A percentile compares a stretch with the other conserved stretches of the same genome.
These are phyloP conservation scores for Neonectria neomacrospora DNA, from an alignment of 2,329 filamentous ascomycete genomes.

Conservation along the genomic window DNA sequence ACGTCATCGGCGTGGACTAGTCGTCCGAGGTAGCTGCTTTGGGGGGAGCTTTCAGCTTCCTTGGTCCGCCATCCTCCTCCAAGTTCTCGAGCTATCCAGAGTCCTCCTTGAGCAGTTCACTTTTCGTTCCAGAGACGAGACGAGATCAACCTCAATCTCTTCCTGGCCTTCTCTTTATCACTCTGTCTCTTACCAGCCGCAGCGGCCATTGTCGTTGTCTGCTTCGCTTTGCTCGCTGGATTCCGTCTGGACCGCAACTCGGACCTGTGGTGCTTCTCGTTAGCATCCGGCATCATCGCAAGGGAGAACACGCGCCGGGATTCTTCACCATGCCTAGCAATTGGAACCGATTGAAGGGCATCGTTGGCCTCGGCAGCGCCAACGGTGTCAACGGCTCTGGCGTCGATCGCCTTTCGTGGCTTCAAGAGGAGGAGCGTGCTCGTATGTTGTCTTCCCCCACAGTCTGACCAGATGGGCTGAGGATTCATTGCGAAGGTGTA, in stretches of 20 bases:
- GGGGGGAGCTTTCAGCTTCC: conserved; percentile 11
- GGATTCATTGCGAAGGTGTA: too few relatives aligned
- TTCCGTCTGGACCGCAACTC: background rate
- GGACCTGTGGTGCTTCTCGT: background rate
- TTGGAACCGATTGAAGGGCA: conserved; percentile 48
- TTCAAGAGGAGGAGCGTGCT: conserved; percentile 58
- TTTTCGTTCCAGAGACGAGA: background rate
- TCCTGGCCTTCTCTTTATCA: background rate
- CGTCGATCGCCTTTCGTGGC: conserved; percentile 48
- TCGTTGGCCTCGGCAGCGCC: conserved; percentile 41
- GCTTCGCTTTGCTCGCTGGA: background rate
- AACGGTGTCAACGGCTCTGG: conserved; percentile 36
- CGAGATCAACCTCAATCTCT: background rate
- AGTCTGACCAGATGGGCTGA: too few relatives aligned
- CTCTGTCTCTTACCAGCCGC: background rate
- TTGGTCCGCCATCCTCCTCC: background rate
- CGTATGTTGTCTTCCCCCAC: conserved; percentile 48
- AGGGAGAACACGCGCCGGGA: conserved; percentile 4
- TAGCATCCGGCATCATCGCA: background rate
- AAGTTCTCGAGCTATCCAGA: background rate
- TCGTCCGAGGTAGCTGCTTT: conserved; percentile 5
- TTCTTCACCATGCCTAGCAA: conserved; percentile 36
- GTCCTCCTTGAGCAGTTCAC: background rate
- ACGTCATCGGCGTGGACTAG: conserved; percentile 5
- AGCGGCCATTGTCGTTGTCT: background rate